Base-by-base conservation (phyloP, 1,139 yeast species). In the Zygosaccharomyces pseudobailii region DNA sequence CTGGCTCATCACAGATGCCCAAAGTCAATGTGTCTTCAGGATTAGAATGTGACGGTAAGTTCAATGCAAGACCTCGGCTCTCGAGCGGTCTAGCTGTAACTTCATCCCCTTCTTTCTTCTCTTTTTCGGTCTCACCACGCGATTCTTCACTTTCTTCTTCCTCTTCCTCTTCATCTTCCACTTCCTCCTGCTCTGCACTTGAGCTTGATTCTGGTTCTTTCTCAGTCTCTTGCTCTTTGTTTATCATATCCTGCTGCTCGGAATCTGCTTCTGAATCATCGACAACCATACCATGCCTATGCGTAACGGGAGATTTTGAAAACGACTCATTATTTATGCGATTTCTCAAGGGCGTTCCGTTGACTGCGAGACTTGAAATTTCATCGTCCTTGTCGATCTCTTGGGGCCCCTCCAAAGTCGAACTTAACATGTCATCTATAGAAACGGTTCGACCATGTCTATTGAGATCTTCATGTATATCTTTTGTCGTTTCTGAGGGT, bases 281-380 rank as follows among this genome's bases (percentile, higher is more conserved):
- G 25, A 49, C 22, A 13, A 49, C 37, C 46, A 49, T 49, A 6
- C 50, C 52, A 19, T 38, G 43, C n/a, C 55, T 52, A 41, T 50
- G 46, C 21, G 48, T 41, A 7, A 50, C 39, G 4, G 55, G 55
- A 5, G 55, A 52, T 35, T 40, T 49, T 8, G 47, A 35, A 23
- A 45, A 32, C 6, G 43, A 38, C 90, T 79, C 53, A 78, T 67
- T 6, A 97, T 97, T 9, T 87, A 74, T 65, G 56, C 28, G 76
- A 71, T 23, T 76, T 74, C 63, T 90, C 97, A 55, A 68, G 74
- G 28, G 70, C 70, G n/a, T 87, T 38, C 45, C 44, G 21, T 44
- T 45, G 23, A 45, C n/a, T 19, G 45, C 24, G 8, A 33, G 21
- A 23, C 36, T 45, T 3, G 44, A 20, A 28, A 33, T 36, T 8